Base-by-base conservation (phyloP, 2,329 filamentous ascomycete species). In the Aspergillus ustus region DNA sequence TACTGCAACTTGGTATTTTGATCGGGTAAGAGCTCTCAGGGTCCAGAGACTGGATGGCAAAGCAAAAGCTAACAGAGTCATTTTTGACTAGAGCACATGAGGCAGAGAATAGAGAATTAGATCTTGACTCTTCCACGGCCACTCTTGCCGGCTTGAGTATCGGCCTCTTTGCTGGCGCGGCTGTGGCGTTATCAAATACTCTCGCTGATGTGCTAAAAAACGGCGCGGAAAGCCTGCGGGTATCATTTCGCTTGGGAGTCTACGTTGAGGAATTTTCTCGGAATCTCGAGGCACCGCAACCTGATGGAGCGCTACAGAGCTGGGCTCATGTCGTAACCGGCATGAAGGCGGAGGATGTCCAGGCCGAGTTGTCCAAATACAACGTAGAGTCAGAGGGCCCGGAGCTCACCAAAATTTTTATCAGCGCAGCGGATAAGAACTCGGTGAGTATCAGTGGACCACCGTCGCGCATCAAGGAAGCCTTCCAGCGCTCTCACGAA, bases 231-330 rank as follows among this genome's bases (percentile, higher is more conserved):
- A 29, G 25, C 25, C 25, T 51, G 15, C 49, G 49, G 3, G 15
- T 51, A n/a, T 28, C 49, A 3, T 51, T 51, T 19, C 49, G 49
- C 49, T 29, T 51, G 49, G 49, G 49, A 25, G 31, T 51, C 49
- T 29, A 51, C 31, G 49, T 51, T 29, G 25, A 51, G 49, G 25
- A 17, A n/a, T 28, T 51, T 29, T 51, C 49, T 31, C 25, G 15
- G 17, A 51, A 51, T 29, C 28, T 51, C 25, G 49, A 51, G 31
- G 49, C 49, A 5, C 49, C 25, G 7, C 25, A 51, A 29, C 49
- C 25, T 17, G 29, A 28, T 15, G 49, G 31, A 17, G 17, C 15
- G 17, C 49, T 29, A 6, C 25, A 51, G 17, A 51, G 25, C 15
- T 51, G 49, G 49, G 49, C 49, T 7, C 31, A 51, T 51, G 49